Base-by-base conservation (phyloP, 768 basidiomycete genomes). In the Boletus edulis region DNA sequence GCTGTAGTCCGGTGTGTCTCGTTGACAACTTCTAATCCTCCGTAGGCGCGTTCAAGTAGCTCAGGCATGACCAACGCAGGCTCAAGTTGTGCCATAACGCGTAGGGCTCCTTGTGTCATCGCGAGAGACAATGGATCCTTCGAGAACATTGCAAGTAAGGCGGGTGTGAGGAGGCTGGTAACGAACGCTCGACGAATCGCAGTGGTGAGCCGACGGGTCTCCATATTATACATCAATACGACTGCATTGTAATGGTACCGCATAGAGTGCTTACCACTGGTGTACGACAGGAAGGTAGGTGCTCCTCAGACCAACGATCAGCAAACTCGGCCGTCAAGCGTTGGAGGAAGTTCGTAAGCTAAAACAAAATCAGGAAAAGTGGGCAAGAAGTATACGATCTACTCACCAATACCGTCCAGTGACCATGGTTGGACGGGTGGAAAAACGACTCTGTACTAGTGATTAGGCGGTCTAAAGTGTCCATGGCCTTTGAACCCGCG, bases 1-100 rank as follows among this genome's bases (percentile, higher is more conserved):
- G 95, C 91, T 3, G 93, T 94, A 5, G 95, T 97, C 39, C 95
- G 78, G 68, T 97, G 93, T 0, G 96, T 98, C 77, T 98, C 95
- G 59, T 95, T 94, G 17, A 98, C 82, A 12, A 87, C 86, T 67
- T 97, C 94, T n/a, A 98, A 75, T 0, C 94, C 94, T 37, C 89
- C 81, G 58, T 96, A 94, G 1, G 93, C 92, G 31, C 94, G 83
- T 64, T 97, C 95, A 22, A 98, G 78, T 13, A 98, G 76, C 40
- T 93, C 87, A 3, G 94, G 94, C 85, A 98, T 89, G 62, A 98
- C 81, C 34, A 96, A 73, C 17, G 79, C 76, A 0, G 96, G 92
- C 63, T 97, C 94, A 8, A 93, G 76, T 52, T 88, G 75, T 1
- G 90, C 85, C 73, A 98, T 76, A 29, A 80, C 79, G 56, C 88